Percentiles rank a stretch among this genome's conserved stretches.
phyloP scores from a whole-genome alignment of 768 basidiomycete genomes.

The Boletus subcaerulescens region DNA sequence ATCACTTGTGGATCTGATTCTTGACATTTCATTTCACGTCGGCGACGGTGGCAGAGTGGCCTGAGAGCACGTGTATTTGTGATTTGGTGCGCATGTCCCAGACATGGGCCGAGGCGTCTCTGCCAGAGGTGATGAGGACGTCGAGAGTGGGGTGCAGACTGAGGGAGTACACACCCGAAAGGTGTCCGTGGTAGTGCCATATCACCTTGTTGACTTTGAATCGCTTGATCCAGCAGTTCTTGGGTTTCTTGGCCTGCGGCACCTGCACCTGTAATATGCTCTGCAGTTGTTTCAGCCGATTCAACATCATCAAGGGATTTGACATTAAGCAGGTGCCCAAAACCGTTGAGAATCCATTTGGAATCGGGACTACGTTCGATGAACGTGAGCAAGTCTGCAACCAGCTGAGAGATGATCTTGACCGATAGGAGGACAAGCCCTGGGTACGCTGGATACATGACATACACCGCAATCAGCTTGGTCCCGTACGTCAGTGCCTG shows the following conservation, averaged over 20 bases:
- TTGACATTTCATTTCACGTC: conserved; percentile 95
- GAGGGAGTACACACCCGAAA: conserved; percentile 95
- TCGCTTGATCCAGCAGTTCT: conserved; percentile 51
- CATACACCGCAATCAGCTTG: conserved; percentile 77
- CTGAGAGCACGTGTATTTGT: conserved; percentile 88
- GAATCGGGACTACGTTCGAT: conserved; percentile 81
- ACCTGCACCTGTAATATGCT: conserved; percentile 70
- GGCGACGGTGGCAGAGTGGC: conserved; percentile 93
- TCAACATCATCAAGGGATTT: conserved; percentile 63
- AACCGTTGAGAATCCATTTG: conserved; percentile 80
- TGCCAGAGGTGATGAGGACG: too few relatives aligned
- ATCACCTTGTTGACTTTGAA: conserved; percentile 98
- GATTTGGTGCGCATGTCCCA: conserved; percentile 99
- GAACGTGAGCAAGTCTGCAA: conserved; percentile 72
- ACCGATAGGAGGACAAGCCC: conserved; percentile 76
- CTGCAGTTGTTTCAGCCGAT: conserved; percentile 55
- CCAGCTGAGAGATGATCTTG: conserved; percentile 69
- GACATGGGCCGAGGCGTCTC: conserved; percentile 89
- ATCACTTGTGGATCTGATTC: conserved; percentile 98
- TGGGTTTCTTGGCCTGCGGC: conserved; percentile 51
- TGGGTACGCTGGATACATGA: conserved; percentile 61
- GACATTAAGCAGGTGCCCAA: conserved; percentile 59
- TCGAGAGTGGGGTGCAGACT: conserved; percentile 94
- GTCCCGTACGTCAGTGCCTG: conserved; percentile 70
- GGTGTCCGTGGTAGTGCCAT: conserved; percentile 97